phyloP scores from a whole-genome alignment of 2,329 filamentous ascomycete genomes.

The Diaporthe vexans region DNA sequence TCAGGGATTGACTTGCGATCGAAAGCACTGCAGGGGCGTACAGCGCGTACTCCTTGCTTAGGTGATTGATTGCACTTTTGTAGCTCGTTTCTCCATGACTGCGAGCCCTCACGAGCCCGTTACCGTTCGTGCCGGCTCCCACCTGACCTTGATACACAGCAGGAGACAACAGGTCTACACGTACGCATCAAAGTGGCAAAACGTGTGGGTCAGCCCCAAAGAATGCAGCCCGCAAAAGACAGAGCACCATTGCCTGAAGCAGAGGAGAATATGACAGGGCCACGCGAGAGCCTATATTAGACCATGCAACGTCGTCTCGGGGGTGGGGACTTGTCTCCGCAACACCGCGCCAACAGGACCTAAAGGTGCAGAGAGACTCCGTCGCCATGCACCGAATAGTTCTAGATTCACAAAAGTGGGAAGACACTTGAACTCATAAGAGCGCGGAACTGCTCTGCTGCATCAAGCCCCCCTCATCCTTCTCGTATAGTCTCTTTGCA shows the following conservation, averaged over 20 bases:
- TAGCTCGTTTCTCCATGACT: background rate
- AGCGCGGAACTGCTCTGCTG: background rate
- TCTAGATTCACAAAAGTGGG: background rate
- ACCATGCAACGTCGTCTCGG: conserved; percentile 2
- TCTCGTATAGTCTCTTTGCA: background rate
- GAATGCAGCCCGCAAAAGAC: conserved; percentile 1
- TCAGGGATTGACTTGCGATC: too few relatives aligned
- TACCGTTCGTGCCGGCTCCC: background rate
- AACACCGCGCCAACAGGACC: conserved; percentile 10
- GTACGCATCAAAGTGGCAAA: background rate
- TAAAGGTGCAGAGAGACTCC: background rate
- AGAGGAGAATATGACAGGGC: conserved; percentile 7
- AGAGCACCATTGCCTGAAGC: background rate
- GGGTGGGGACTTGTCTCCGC: conserved; percentile 14
- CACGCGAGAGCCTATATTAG: background rate
- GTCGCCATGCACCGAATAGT: background rate
- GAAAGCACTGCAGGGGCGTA: too few relatives aligned
- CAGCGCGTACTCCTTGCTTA: background rate
- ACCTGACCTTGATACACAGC: background rate
- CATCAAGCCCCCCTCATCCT: too few relatives aligned
- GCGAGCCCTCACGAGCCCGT: too few relatives aligned
- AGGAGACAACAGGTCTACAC: background rate
- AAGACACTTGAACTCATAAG: background rate
- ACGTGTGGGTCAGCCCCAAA: background rate
- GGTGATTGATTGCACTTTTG: background rate